phyloP scores from a whole-genome alignment of 495 filamentous ascomycete genomes.

The Neurospora sp. region DNA sequence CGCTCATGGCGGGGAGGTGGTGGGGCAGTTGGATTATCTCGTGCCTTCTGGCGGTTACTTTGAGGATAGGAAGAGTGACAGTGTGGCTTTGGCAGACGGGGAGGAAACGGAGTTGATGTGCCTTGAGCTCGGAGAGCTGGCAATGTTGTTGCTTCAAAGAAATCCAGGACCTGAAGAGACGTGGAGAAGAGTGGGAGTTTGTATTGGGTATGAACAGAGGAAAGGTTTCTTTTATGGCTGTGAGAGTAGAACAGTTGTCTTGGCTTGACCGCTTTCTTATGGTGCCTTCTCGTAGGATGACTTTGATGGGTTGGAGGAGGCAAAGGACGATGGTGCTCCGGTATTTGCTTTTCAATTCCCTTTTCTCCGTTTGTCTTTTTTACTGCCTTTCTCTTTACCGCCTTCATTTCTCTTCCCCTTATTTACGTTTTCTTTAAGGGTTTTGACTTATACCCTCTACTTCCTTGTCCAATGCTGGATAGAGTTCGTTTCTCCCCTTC shows the following conservation, averaged over 20 bases:
- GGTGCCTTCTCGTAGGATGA: neutral
- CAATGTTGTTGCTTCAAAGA: constrained; percentile 19
- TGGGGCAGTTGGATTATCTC: constrained; percentile 23
- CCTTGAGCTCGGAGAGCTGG: constrained; percentile 22
- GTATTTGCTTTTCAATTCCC: neutral
- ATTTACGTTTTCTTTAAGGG: neutral
- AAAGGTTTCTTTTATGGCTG: constrained; percentile 25
- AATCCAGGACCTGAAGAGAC: constrained; percentile 1
- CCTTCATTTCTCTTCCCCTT: neutral
- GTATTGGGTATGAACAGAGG: constrained; percentile 15
- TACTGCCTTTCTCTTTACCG: neutral
- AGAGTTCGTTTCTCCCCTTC: neutral
- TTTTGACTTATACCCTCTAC: neutral
- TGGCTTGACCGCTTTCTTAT: constrained; percentile 8
- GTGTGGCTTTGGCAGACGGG: constrained; percentile 11
- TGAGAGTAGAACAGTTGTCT: constrained; percentile 8
- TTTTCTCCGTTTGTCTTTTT: neutral
- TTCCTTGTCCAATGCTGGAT: neutral
- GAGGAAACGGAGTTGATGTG: constrained; percentile 18
- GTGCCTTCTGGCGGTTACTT: neutral
- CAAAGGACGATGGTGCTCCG: neutral
- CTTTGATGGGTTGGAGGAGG: neutral
- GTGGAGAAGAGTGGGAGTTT: constrained; percentile 17
- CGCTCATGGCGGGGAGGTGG: constrained; percentile 20
- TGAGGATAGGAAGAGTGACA: neutral